Evolutionary conservation across 225 moss, liverwort and hornwort genomes (phyloP).

Genomic region (Pleurozium schreberi): DNA sequence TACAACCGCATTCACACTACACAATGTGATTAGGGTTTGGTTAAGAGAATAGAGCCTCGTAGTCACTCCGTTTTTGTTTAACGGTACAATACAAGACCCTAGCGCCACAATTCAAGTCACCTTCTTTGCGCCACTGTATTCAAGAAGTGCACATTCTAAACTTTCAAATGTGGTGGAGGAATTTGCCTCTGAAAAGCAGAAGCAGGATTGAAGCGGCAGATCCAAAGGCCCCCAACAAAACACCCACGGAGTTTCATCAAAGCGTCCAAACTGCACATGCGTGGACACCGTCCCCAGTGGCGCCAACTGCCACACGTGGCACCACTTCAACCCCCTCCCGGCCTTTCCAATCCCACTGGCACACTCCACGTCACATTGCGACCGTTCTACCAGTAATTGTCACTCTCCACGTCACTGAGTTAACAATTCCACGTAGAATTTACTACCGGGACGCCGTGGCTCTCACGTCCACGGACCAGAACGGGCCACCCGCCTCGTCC

Average conservation of each 20-base stretch:
- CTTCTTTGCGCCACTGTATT: not conserved
- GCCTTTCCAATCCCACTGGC: not conserved
- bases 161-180: not conserved
- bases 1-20: no score
- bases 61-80: no score
- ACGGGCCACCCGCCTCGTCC: constrained; percentile 14
- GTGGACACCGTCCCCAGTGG: not conserved
- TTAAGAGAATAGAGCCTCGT: no score
- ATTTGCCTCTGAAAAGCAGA: not conserved
- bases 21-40: no score
- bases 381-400: not conserved
- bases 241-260: not conserved
- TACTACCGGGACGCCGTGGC: not conserved
- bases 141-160: not conserved
- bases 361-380: not conserved
- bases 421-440: not conserved
- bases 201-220: constrained; percentile 1
- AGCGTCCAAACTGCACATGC: not conserved
- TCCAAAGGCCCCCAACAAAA: not conserved
- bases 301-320: not conserved
- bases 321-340: not conserved
- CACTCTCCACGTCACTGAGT: not conserved
- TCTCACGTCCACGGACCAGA: not conserved
- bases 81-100: no score
- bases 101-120: not conserved